Conservation (phyloP, 2,329 filamentous ascomycete genomes). For the Scedosporium aurantiacum region DNA sequence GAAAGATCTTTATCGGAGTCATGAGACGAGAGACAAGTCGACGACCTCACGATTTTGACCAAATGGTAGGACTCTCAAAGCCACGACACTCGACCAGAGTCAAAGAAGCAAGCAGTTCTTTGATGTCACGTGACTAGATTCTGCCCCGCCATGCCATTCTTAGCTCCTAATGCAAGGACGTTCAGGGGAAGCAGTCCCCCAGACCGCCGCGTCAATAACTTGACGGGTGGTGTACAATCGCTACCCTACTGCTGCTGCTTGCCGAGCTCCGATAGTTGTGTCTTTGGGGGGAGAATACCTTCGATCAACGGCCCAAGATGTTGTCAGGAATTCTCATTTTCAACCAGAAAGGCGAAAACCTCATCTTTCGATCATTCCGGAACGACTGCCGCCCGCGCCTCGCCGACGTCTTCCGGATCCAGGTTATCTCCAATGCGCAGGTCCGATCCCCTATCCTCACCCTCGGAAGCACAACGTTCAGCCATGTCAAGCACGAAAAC, state of each 20-base stretch:
- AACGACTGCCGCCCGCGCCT: constrained; percentile 96
- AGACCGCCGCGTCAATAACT: not conserved
- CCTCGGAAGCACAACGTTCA: constrained; percentile 94
- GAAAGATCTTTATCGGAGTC: too few species aligned
- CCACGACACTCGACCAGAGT: too few species aligned
- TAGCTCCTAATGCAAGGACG: not conserved
- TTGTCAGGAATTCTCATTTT: constrained; percentile 95
- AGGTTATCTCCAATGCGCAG: constrained; percentile 96
- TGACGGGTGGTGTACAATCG: not conserved
- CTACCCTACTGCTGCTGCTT: not conserved
- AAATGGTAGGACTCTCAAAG: too few species aligned
- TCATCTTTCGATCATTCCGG: constrained; percentile 97
- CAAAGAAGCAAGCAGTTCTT: too few species aligned
- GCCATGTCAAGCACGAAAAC: constrained; percentile 99
- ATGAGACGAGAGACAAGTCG: too few species aligned
- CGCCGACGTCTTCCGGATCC: constrained; percentile 98
- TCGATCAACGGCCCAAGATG: constrained; percentile 47
- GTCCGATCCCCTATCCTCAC: constrained; percentile 96
- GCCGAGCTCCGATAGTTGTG: not conserved
- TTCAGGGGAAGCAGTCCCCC: not conserved
- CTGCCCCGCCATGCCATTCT: not conserved
- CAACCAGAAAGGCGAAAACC: constrained; percentile 99
- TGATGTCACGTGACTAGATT: not conserved
- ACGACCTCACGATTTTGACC: too few species aligned
- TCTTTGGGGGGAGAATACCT: not conserved